phyloP scores from a whole-genome alignment of 192 early-diverging fungal species.

The Coemansia erecta region DNA sequence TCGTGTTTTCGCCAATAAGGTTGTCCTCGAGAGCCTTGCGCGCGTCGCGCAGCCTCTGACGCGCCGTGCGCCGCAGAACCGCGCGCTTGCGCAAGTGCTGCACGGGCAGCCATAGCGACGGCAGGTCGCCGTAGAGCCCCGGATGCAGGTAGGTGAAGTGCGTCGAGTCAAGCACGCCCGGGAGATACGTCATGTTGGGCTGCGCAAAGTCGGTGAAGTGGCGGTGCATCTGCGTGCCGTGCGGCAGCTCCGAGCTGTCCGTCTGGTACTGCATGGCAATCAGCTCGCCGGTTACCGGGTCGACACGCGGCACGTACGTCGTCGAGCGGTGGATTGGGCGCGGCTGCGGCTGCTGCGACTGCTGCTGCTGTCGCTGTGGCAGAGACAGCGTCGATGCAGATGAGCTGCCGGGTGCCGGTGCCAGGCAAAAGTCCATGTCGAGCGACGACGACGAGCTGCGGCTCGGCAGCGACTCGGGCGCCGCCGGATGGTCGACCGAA shows the following conservation, averaged over 20 bases:
- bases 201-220: constrained; percentile 42
- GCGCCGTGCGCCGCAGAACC: constrained; percentile 10
- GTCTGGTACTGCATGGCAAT: constrained; percentile 39
- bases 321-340: constrained; percentile 6
- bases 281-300: constrained; percentile 9
- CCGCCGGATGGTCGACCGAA: neutral
- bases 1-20: constrained; percentile 23
- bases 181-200: constrained; percentile 29
- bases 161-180: constrained; percentile 39
- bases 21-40: constrained; percentile 19
- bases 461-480: neutral
- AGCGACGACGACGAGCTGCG: neutral
- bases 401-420: constrained; percentile 3
- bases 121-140: constrained; percentile 40
- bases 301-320: constrained; percentile 15
- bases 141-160: constrained; percentile 38
- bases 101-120: constrained; percentile 46
- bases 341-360: neutral
- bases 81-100: constrained; percentile 21
- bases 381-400: neutral
- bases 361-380: neutral
- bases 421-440: constrained; percentile 12
- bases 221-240: constrained; percentile 35
- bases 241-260: constrained; percentile 26
- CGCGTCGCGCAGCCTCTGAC: constrained; percentile 15